phyloP scores from a whole-genome alignment of 2,329 filamentous ascomycete species.

The Madurella mycetomatis region DNA sequence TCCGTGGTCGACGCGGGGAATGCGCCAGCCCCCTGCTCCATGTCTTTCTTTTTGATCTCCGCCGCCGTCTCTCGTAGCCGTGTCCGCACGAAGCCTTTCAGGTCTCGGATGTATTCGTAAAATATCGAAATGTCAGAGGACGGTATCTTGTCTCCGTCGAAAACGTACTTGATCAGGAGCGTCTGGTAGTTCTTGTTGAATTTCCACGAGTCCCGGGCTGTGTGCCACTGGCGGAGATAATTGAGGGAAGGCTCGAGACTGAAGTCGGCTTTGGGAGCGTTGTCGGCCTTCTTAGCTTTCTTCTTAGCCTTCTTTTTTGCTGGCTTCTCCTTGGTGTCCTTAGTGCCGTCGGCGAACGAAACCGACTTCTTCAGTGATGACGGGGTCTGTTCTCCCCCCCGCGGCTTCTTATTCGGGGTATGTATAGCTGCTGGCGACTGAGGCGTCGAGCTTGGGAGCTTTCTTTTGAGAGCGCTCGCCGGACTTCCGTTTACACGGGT shows the following conservation, averaged over 20 bases:
- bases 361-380: constrained; percentile 41
- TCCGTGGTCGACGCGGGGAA: constrained; percentile 49
- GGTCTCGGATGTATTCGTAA: constrained; percentile 70
- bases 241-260: constrained; percentile 61
- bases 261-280: constrained; percentile 32
- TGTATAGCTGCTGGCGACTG: constrained; percentile 20
- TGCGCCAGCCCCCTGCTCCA: constrained; percentile 43
- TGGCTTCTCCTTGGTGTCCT: constrained; percentile 19
- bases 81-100: constrained; percentile 70
- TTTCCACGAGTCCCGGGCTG: constrained; percentile 72
- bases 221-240: constrained; percentile 74
- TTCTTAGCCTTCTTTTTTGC: constrained; percentile 8
- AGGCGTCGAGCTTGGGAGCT: constrained; percentile 41
- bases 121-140: constrained; percentile 64
- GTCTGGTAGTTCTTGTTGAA: constrained; percentile 95
- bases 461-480: constrained; percentile 44
- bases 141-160: constrained; percentile 68
- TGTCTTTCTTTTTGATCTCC: constrained; percentile 54
- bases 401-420: constrained; percentile 35
- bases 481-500: constrained; percentile 20
- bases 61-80: constrained; percentile 64
- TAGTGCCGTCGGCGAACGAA: constrained; percentile 44
- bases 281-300: constrained; percentile 30
- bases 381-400: constrained; percentile 24
- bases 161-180: constrained; percentile 75